Percentiles rank a stretch among this genome's conserved stretches.
phyloP scores from a whole-genome alignment of 2,329 filamentous ascomycete species.

The Fusarium secorum region DNA sequence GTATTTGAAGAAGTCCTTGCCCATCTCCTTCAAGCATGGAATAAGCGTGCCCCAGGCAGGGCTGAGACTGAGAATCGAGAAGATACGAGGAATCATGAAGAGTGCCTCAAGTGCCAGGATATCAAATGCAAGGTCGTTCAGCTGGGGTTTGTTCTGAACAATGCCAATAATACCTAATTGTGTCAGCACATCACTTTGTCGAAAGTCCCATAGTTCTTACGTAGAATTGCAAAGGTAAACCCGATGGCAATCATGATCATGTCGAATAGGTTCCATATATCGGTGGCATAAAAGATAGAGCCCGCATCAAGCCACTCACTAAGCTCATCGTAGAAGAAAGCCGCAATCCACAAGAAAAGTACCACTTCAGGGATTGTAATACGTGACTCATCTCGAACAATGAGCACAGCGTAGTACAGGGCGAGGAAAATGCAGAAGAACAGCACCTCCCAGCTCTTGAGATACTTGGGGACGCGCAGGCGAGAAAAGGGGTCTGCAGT shows the following conservation, averaged over 20 bases:
- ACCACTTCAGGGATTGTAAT: constrained; percentile 75
- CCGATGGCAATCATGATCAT: constrained; percentile 78
- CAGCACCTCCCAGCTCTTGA: constrained; percentile 82
- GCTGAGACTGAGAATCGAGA: constrained; percentile 84
- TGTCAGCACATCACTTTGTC: neutral
- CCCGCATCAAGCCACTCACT: constrained; percentile 88
- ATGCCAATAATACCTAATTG: constrained; percentile 45
- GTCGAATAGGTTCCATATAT: constrained; percentile 82
- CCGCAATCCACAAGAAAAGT: constrained; percentile 85
- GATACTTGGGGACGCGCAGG: constrained; percentile 79
- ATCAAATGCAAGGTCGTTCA: constrained; percentile 85
- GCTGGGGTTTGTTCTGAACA: constrained; percentile 62
- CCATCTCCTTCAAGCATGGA: constrained; percentile 92
- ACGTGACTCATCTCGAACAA: constrained; percentile 71
- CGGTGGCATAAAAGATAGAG: constrained; percentile 82
- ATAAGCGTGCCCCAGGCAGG: constrained; percentile 92
- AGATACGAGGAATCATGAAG: constrained; percentile 89
- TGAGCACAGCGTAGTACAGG: constrained; percentile 86
- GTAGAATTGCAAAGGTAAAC: constrained; percentile 72
- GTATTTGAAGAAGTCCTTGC: constrained; percentile 89
- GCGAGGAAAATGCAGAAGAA: constrained; percentile 81
- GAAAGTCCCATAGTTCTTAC: constrained; percentile 57
- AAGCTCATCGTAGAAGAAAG: constrained; percentile 88
- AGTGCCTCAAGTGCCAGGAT: constrained; percentile 88
- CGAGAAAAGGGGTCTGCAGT: constrained; percentile 78